Evolutionary conservation across 768 basidiomycete species (phyloP).

Genomic region (Xanthoconium purpureum): DNA sequence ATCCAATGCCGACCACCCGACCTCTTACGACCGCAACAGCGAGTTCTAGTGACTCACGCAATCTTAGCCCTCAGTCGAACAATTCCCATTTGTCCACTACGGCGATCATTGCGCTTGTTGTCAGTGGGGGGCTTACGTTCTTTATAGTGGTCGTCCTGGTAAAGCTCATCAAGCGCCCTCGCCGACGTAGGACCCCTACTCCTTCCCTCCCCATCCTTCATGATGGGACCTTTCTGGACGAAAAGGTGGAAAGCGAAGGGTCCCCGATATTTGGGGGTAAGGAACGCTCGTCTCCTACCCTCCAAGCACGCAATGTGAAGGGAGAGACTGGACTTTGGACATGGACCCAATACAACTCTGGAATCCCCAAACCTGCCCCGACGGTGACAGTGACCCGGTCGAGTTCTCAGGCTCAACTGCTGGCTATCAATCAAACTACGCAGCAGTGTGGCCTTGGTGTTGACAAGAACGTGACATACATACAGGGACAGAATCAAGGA

Average conservation of each 20-base stretch:
- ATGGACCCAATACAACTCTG: conserved; percentile 55
- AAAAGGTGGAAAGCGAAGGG: conserved; percentile 47
- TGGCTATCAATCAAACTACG: conserved; percentile 6
- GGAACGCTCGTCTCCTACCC: conserved; percentile 47
- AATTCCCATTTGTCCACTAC: conserved; percentile 42
- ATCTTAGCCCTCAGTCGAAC: conserved; percentile 12
- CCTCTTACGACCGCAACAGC: conserved; percentile 2
- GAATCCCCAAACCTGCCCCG: conserved; percentile 29
- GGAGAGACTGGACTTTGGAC: conserved; percentile 48
- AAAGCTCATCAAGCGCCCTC: conserved; percentile 49
- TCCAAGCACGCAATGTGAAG: conserved; percentile 31
- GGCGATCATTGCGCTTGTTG: conserved; percentile 50
- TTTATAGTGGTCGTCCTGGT: conserved; percentile 47
- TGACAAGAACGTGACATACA: conserved; percentile 12
- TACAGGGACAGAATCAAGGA: conserved; percentile 8
- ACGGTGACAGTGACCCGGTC: conserved; percentile 23
- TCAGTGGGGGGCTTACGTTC: conserved; percentile 49
- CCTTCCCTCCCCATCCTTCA: conserved; percentile 75
- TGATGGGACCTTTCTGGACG: conserved; percentile 48
- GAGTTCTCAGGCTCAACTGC: conserved; percentile 16
- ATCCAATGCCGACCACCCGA: conserved; percentile 1
- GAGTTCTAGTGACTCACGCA: not conserved
- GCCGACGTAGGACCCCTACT: conserved; percentile 52
- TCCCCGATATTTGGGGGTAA: conserved; percentile 80
- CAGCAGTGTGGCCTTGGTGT: conserved; percentile 6